Conservation (phyloP, 2,329 filamentous ascomycete species). For the Sporothrix euskadiensis region DNA sequence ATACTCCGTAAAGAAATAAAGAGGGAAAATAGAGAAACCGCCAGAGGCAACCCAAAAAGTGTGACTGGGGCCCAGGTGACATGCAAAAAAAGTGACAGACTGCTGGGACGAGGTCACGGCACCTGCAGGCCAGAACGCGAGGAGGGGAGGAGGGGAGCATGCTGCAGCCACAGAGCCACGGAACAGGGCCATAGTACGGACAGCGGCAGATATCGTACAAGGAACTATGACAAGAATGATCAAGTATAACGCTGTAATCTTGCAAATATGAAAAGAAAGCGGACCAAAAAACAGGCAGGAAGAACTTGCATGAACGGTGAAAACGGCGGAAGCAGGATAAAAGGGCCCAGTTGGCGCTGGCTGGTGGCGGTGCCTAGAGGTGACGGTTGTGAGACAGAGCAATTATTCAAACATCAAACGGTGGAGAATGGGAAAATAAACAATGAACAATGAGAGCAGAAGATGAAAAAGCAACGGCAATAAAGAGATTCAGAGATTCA, state of each 20-base stretch:
- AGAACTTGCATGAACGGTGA: not conserved
- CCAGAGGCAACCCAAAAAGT: not conserved
- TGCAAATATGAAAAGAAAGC: not conserved
- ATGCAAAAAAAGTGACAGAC: conserved; percentile 13
- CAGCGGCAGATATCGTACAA: not conserved
- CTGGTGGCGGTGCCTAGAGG: not conserved
- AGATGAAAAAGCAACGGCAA: not conserved
- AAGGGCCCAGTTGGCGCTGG: not conserved
- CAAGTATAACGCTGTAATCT: not conserved
- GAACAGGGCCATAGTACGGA: not conserved
- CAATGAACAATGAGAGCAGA: not conserved
- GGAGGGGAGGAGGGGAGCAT: not conserved
- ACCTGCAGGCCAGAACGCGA: not conserved
- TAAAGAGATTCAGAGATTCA: not conserved
- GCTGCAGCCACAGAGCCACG: not conserved
- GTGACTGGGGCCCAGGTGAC: conserved; percentile 15
- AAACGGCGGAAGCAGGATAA: not conserved
- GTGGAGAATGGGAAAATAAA: conserved; percentile 17
- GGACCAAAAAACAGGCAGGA: not conserved
- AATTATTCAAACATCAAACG: conserved; percentile 13
- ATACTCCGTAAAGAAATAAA: no score
- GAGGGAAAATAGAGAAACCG: not conserved
- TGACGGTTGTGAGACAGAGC: not conserved
- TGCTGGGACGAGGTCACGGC: not conserved
- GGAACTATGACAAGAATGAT: not conserved